A percentile compares a stretch with the other conserved stretches of the same genome.
phyloP scores from a whole-genome alignment of 768 basidiomycete species.

The Tricholoma saponaceum region DNA sequence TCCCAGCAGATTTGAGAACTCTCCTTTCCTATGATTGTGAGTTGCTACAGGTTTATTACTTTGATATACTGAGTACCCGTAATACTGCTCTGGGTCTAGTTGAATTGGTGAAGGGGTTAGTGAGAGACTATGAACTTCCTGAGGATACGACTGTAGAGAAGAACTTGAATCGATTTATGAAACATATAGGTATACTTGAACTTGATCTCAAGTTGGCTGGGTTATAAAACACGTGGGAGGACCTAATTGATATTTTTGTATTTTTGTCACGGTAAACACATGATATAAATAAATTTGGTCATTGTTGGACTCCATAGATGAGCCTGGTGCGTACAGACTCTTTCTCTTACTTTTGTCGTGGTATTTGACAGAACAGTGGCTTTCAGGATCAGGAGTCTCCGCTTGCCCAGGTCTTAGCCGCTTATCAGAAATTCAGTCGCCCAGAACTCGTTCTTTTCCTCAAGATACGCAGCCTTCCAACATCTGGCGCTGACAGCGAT shows the following conservation, averaged over 20 bases:
- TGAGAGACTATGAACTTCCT: conserved; percentile 46
- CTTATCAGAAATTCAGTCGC: conserved; percentile 64
- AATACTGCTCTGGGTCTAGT: conserved; percentile 24
- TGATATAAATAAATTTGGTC: not conserved
- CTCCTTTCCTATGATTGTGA: conserved; percentile 52
- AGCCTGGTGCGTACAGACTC: conserved; percentile 32
- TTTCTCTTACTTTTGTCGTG: conserved; percentile 2
- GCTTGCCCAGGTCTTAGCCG: conserved; percentile 52
- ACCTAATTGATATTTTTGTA: not conserved
- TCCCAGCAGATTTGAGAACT: conserved; percentile 45
- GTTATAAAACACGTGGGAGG: not conserved
- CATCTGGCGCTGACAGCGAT: conserved; percentile 55
- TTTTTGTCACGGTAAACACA: not conserved
- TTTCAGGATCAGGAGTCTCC: conserved; percentile 31
- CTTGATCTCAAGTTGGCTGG: no score
- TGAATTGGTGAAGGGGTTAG: conserved; percentile 34
- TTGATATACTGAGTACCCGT: not conserved
- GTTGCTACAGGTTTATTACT: conserved; percentile 12
- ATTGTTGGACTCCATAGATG: conserved; percentile 23
- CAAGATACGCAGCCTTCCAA: conserved; percentile 66
- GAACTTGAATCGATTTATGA: conserved; percentile 54
- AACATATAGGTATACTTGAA: conserved; percentile 56
- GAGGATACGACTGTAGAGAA: conserved; percentile 36
- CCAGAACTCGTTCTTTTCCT: conserved; percentile 74
- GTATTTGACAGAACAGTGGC: conserved; percentile 12